Evolutionary conservation across 2,329 filamentous ascomycete genomes (phyloP), one percentile per base, ranked within the genome.

Genomic region (Periconia sp.): DNA sequence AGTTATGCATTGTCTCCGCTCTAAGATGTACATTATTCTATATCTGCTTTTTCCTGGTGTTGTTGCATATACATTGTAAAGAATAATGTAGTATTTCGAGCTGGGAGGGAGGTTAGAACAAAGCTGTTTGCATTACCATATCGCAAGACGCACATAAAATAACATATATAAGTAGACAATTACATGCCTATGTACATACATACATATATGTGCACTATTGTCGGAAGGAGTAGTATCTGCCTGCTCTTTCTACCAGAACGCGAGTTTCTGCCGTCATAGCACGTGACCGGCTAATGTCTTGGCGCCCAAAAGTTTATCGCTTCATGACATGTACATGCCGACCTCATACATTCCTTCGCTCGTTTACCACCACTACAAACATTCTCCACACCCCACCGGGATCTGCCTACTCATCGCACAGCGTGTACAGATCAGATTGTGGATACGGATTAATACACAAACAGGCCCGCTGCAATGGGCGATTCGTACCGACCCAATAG

Each of bases 401-500:
- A 14, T 37, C 33, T 11, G 11, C 33, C 15, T 11, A 11, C 33
- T n/a, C 33, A 37, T 37, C 33, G 10, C 5, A 37, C 33, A 5
- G 33, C 33, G 15, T 11, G 5, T 3, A 37, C 33, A 13, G 33
- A 37, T 37, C 33, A 37, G 33, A 37, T 3, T 11, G 33, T 11
- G 33, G 3, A 37, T 11, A 37, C 3, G 8, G 23, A 27, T 8
- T 5, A 27, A 27, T 27, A 27, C 23, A 27, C 8, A 27, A 27
- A 27, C 23, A 27, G 23, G 23, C 8, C 23, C 23, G 15, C 15
- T 37, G 42, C 23, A 18, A 68, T 68, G 65, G 62, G 35, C 10
- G 66, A 69, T 47, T 63, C 67, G 2, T 69, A 70, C 55, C 66
- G 66, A 3, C 48, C 65, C 62, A 18, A 43, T 45, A n/a, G 53